Evolutionary conservation across 495 filamentous ascomycete genomes (phyloP), one percentile per base, ranked within the genome.

Genomic region (Glarea lozoyensis): DNA sequence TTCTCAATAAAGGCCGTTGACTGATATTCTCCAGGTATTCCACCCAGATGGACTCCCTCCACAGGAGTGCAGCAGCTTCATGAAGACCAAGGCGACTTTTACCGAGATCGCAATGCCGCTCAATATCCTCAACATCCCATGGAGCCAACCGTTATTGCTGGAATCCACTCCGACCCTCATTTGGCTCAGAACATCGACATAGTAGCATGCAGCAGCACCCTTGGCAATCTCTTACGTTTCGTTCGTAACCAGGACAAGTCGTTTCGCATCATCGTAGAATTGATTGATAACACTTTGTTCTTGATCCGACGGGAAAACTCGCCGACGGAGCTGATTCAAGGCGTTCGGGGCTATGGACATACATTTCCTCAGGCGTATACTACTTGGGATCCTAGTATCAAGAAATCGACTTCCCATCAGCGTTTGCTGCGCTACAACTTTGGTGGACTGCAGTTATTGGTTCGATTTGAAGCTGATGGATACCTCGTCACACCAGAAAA

Each of bases 331-430:
- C 12, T 60, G 2, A 78, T 84, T 29, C 51, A 58, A 2, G 64
- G 64, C 37, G 61, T 84, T 4, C 40, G 45, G 2, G 82, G 79
- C 0, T 84, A 66, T 52, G 80, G 81, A 9, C 76, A 82, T 53
- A 67, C 72, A 1, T 85, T 85, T 53, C 69, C 76, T 4, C 75
- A 82, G 34, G 66, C 60, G 22, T 79, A 81, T 53, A 85, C 82
- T 1, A 74, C 68, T 1, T 78, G 78, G 72, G 62, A 67, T 12
- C 2, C 42, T 1, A 63, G 62, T 11, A 63, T 74, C 22, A 62
- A 61, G 36, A 64, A 63, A 4, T 82, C 75, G 0, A 63, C 60
- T 33, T 76, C 77, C 0, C 79, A 84, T 45, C 79, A 86, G 43
- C 67, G 82, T 0, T 42, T 85, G 15, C 53, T 86, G 0, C 57